Conservation (phyloP, 768 basidiomycete genomes). For the Lactarius pseudohatsudake region DNA sequence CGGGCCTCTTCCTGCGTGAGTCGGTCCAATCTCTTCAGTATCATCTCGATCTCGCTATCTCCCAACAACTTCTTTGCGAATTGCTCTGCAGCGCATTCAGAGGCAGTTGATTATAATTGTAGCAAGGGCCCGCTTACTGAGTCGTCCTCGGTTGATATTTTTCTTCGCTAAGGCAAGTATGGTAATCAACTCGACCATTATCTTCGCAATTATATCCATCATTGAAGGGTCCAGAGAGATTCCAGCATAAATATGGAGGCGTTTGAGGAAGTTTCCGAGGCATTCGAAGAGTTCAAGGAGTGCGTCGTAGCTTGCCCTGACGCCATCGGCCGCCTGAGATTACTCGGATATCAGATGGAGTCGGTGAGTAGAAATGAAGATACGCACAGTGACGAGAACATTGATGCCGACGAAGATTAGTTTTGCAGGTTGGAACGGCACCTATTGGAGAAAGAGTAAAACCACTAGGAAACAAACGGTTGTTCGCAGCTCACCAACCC, state of each 20-base stretch:
- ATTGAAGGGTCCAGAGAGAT: not conserved
- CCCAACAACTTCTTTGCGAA: conserved; percentile 8
- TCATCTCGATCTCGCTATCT: conserved; percentile 8
- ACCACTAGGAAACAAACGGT: not conserved
- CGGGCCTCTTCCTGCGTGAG: conserved; percentile 15
- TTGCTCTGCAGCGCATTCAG: conserved; percentile 6
- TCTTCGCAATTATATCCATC: conserved; percentile 10
- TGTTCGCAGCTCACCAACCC: not conserved
- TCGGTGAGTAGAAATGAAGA: not conserved
- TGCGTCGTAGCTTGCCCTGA: conserved; percentile 18
- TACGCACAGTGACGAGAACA: conserved; percentile 4
- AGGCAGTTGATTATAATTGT: not conserved
- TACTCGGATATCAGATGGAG: not conserved
- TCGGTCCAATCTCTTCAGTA: conserved; percentile 9
- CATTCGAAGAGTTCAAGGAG: conserved; percentile 14
- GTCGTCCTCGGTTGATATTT: conserved; percentile 4
- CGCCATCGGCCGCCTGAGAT: not conserved
- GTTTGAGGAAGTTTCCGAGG: conserved; percentile 8
- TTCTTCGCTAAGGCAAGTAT: conserved; percentile 14
- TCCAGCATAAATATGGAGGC: conserved; percentile 3
- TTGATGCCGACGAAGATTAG: not conserved
- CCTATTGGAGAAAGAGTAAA: not conserved
- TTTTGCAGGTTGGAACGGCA: not conserved
- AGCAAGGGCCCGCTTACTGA: not conserved
- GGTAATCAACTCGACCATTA: conserved; percentile 10